Evolutionary conservation across 768 basidiomycete genomes (phyloP).

Genomic region (Boletus pseudo-olivaceus): DNA sequence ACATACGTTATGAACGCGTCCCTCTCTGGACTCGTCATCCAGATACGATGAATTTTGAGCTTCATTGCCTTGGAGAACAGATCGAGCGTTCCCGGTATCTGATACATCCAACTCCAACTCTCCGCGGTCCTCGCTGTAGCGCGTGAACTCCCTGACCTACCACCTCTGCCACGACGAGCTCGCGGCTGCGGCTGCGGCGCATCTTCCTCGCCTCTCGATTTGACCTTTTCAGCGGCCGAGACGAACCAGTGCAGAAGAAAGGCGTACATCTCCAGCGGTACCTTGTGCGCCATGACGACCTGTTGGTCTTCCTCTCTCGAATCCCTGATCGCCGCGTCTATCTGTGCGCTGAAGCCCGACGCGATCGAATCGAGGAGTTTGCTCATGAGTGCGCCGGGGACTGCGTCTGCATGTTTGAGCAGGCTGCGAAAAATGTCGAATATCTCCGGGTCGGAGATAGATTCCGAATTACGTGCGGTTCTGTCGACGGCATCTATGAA

Average conservation of each 20-base stretch:
- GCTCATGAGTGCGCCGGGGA: slow-evolving; percentile 66
- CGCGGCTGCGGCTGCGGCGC: slow-evolving; percentile 46
- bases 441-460: slow-evolving; percentile 59
- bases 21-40: slow-evolving; percentile 83
- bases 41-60: slow-evolving; percentile 74
- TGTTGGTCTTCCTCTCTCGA: slow-evolving; percentile 67
- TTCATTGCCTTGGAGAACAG: slow-evolving; percentile 70
- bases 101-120: slow-evolving; percentile 73
- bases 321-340: slow-evolving; percentile 69
- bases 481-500: slow-evolving; percentile 70
- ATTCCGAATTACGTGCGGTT: slow-evolving; percentile 74
- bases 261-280: slow-evolving; percentile 84
- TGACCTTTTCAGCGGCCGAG: slow-evolving; percentile 72
- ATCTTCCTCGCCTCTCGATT: slow-evolving; percentile 46
- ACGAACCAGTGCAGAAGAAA: slow-evolving; percentile 95
- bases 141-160: slow-evolving; percentile 42
- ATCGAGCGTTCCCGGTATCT: slow-evolving; percentile 65
- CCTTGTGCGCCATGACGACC: slow-evolving; percentile 58
- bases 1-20: slow-evolving; percentile 76
- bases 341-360: slow-evolving; percentile 68
- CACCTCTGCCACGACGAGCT: slow-evolving; percentile 56
- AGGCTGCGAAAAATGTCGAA: slow-evolving; percentile 83
- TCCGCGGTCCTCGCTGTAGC: slow-evolving; percentile 44
- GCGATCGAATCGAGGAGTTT: slow-evolving; percentile 86
- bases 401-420: slow-evolving; percentile 66